These are phyloP conservation scores for Paraurostyla sp. DNA, from an alignment of 73 alveolate genomes.

Conservation along the genomic window DNA sequence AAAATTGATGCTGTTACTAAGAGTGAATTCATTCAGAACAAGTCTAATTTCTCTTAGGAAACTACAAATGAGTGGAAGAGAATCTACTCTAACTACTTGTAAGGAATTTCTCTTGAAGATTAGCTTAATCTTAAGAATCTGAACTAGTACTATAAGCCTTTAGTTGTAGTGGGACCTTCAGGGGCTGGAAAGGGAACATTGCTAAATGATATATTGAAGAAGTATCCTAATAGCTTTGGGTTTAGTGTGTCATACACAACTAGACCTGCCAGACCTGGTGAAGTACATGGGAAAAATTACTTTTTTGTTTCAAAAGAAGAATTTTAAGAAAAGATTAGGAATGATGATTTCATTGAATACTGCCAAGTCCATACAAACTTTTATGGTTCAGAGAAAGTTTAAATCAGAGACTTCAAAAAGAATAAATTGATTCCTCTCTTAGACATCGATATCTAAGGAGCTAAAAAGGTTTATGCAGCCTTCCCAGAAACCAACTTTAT, in stretches of 20 bases:
- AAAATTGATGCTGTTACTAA: too few species aligned
- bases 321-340: conserved; percentile 69
- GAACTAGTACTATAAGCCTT: conserved; percentile 74
- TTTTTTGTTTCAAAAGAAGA: conserved; percentile 81
- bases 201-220: conserved; percentile 58
- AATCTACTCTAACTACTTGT: too few species aligned
- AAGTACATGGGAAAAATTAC: conserved; percentile 85
- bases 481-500: conserved; percentile 72
- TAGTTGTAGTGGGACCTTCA: conserved; percentile 88
- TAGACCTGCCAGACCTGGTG: conserved; percentile 80
- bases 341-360: conserved; percentile 70
- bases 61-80: too few species aligned
- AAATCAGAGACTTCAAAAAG: conserved; percentile 55
- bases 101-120: too few species aligned
- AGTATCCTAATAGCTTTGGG: conserved; percentile 75
- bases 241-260: conserved; percentile 87
- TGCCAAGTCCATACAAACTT: conserved; percentile 73
- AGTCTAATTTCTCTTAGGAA: too few species aligned
- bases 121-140: too few species aligned
- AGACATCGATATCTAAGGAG: conserved; percentile 76
- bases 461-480: conserved; percentile 63
- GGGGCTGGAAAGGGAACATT: conserved; percentile 93
- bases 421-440: conserved; percentile 60
- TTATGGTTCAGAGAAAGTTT: conserved; percentile 71
- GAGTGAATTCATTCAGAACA: too few species aligned